These are phyloP conservation scores for Podila clonocystis DNA, from an alignment of 192 early-diverging fungal species.

Conservation along the genomic window DNA sequence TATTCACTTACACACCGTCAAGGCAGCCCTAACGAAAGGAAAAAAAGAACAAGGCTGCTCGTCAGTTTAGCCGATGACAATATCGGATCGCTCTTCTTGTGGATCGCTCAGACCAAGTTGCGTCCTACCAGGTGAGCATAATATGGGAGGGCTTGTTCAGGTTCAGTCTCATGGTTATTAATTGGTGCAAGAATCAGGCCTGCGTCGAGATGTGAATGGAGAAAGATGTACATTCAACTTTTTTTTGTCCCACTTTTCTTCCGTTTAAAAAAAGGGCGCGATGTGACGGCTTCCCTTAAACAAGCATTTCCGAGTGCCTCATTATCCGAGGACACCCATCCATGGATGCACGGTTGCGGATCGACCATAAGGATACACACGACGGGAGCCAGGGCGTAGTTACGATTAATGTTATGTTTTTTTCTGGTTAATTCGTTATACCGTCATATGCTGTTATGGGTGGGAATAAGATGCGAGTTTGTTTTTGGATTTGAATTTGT, in stretches of 20 bases:
- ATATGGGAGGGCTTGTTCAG: slow-evolving; percentile 52
- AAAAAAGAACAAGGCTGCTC: neutral
- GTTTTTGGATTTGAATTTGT: neutral
- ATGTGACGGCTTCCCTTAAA: too few species aligned
- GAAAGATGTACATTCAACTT: slow-evolving; percentile 11
- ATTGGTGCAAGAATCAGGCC: neutral
- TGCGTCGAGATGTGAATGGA: neutral
- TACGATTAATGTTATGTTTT: too few species aligned
- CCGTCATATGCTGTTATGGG: too few species aligned
- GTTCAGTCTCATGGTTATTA: slow-evolving; percentile 12
- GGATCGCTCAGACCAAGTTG: too few species aligned
- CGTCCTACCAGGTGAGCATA: slow-evolving; percentile 42
- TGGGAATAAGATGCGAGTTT: too few species aligned
- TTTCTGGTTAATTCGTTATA: too few species aligned
- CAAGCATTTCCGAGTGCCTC: too few species aligned
- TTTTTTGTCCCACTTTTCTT: neutral
- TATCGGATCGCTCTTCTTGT: neutral
- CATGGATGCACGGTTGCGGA: too few species aligned
- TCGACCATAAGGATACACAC: too few species aligned
- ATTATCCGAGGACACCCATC: too few species aligned
- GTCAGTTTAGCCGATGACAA: neutral
- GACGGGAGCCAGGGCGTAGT: neutral
- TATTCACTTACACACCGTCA: slow-evolving; percentile 14
- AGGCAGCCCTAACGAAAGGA: slow-evolving; percentile 2
- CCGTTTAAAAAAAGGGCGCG: too few species aligned